Percentiles rank a stretch among this genome's conserved stretches.
Evolutionary conservation across 257 asterid genomes (phyloP).

Genomic region (Fraxinus anomala): DNA sequence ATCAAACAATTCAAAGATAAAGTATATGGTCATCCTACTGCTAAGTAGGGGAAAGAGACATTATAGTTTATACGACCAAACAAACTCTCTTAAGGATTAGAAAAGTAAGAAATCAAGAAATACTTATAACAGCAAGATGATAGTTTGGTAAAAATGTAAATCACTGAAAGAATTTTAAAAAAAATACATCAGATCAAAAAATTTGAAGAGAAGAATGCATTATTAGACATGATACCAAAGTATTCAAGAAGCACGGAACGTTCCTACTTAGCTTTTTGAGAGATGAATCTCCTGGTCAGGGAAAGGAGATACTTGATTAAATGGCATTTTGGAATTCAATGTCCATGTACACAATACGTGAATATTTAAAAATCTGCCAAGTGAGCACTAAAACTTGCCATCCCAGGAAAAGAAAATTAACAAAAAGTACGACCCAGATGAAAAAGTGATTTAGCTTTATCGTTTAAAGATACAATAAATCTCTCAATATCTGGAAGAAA

Average conservation of each 20-base stretch:
- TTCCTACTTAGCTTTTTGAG: not conserved
- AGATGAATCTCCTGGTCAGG: not conserved
- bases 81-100: not conserved
- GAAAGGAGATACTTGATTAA: not conserved
- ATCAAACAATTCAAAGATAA: not conserved
- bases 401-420: not conserved
- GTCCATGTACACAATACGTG: not conserved
- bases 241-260: not conserved
- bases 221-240: not conserved
- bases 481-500: not conserved
- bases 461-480: not conserved
- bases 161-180: not conserved
- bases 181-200: not conserved
- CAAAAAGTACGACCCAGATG: not conserved
- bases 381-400: conserved; percentile 1
- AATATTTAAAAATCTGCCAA: not conserved
- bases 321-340: not conserved
- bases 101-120: not conserved
- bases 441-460: not conserved
- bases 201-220: not conserved
- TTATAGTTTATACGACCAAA: not conserved
- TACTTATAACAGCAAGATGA: not conserved
- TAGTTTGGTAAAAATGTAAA: not conserved
- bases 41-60: not conserved
- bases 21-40: not conserved